A percentile compares a stretch with the other conserved stretches of the same genome.
phyloP scores from a whole-genome alignment of 495 filamentous ascomycete genomes.

The Lasiosphaeris hirsuta region DNA sequence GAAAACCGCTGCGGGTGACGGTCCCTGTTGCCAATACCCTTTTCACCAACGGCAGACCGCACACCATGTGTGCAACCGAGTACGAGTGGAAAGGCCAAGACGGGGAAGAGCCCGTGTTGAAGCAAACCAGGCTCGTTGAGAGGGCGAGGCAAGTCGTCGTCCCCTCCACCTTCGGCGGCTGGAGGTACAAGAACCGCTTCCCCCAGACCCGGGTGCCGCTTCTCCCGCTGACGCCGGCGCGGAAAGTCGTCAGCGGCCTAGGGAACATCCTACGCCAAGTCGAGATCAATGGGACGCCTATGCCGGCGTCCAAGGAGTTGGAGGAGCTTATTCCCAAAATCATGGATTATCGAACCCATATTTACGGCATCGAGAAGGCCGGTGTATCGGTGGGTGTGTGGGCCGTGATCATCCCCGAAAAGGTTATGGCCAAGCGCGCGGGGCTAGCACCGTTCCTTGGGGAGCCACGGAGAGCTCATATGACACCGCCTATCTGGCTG shows the following conservation, averaged over 20 bases:
- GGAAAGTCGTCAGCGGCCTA: slow-evolving; percentile 62
- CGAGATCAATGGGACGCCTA: slow-evolving; percentile 44
- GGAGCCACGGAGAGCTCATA: too few species aligned
- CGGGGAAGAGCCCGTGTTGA: too few species aligned
- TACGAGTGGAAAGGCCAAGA: slow-evolving; percentile 41
- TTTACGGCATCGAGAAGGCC: slow-evolving; percentile 18
- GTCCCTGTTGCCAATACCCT: slow-evolving; percentile 74
- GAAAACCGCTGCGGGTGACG: slow-evolving; percentile 32
- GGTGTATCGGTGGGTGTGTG: slow-evolving; percentile 61
- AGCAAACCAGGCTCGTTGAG: background rate
- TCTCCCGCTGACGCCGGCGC: slow-evolving; percentile 60
- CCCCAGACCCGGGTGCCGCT: slow-evolving; percentile 36
- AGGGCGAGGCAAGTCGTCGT: slow-evolving; percentile 30
- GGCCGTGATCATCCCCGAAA: slow-evolving; percentile 63
- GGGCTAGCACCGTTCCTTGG: background rate
- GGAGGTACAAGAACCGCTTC: too few species aligned
- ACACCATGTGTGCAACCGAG: slow-evolving; percentile 55
- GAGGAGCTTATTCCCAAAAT: slow-evolving; percentile 62
- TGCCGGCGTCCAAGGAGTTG: slow-evolving; percentile 73
- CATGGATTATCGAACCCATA: slow-evolving; percentile 30
- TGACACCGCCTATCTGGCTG: too few species aligned
- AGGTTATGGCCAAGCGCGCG: background rate
- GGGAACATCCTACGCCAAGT: slow-evolving; percentile 80
- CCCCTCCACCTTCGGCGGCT: background rate
- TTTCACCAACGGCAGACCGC: slow-evolving; percentile 65